Evolutionary conservation across 352 stramenopile species (phyloP), one percentile per base, ranked within the genome.

Genomic region (Pythium brachiatum): DNA sequence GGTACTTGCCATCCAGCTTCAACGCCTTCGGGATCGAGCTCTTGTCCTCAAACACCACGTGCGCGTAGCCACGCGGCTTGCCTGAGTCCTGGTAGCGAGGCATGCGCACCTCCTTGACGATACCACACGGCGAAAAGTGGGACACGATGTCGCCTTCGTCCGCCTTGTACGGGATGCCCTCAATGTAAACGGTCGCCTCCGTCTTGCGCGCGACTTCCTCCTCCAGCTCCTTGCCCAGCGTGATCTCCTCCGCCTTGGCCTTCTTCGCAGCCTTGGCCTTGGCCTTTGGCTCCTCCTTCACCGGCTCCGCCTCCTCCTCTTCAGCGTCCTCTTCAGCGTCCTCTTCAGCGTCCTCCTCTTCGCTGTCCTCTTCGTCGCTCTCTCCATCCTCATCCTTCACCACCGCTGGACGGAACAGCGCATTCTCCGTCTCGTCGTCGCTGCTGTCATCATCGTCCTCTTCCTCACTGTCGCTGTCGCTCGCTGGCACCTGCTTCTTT

Each of bases 111-210:
- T 98, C 88, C 55, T 94, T 75, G 54, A 99, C 87, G n/a, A 92
- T 85, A 11, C 86, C 79, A 58, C 86, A 97, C 15, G 74, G 74
- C 16, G 83, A 76, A 48, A 98, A 97, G 69, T 98, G 96, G 7
- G 70, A 87, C 34, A 91, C 84, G 11, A 99, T 66, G 60, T 98
- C 86, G 15, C 96, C 83, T 64, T 97, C 91, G 46, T 80, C 90
- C 6, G 82, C 84, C 51, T 89, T 83, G 79, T 98, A 99, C 38
- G 96, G 91, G 43, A 99, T 96, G 25, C 97, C 96, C 75, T 99
- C 94, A 38, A 99, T 86, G 72, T 98, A 99, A 32, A 98, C 83
- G 0, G 86, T 95, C 2, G 83, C 84, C 46, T 88, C 79, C 21
- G 83, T 93, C 69, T 95, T 95, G 53, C 79, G 76, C 6, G 67